These are phyloP conservation scores for Termitomyces sp. DNA, from an alignment of 768 basidiomycete genomes.

Conservation along the genomic window DNA sequence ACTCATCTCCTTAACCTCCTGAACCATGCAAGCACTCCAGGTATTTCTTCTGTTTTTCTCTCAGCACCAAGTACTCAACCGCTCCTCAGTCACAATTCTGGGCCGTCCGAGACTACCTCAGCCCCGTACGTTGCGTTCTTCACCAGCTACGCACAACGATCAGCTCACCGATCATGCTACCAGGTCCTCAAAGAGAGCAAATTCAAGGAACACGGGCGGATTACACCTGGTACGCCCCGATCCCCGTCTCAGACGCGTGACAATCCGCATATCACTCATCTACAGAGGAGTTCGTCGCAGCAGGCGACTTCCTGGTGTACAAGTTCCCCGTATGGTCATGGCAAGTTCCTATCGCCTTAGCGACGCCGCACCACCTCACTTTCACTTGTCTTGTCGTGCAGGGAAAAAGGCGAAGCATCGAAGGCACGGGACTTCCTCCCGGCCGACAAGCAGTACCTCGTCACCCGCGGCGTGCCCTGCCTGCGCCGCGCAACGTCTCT, in stretches of 20 bases:
- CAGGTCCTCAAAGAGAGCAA: conserved; percentile 97
- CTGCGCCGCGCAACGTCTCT: conserved; percentile 89
- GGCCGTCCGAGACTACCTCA: conserved; percentile 84
- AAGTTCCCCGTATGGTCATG: conserved; percentile 99
- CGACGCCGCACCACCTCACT: not conserved
- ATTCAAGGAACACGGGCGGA: conserved; percentile 97
- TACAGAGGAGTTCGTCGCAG: conserved; percentile 95
- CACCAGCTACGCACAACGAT: conserved; percentile 21
- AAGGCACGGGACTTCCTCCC: conserved; percentile 93
- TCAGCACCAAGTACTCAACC: not conserved
- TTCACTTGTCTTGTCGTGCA: conserved; percentile 26
- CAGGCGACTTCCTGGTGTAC: conserved; percentile 95
- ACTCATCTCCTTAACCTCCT: conserved; percentile 15
- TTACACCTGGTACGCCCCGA: conserved; percentile 74
- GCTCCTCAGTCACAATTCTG: conserved; percentile 14
- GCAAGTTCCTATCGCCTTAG: conserved; percentile 40
- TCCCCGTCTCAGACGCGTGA: conserved; percentile 13
- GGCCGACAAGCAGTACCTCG: conserved; percentile 91
- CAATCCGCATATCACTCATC: conserved; percentile 12
- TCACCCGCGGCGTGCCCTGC: conserved; percentile 95
- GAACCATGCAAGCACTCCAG: conserved; percentile 40
- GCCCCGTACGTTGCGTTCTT: conserved; percentile 50
- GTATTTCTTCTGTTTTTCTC: conserved; percentile 15
- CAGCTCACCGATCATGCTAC: conserved; percentile 27
- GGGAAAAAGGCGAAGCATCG: conserved; percentile 89